Evolutionary conservation across 106 monocot genomes (phyloP), one percentile per base, ranked within the genome.

Genomic region (Dioscorea zingiberensis): DNA sequence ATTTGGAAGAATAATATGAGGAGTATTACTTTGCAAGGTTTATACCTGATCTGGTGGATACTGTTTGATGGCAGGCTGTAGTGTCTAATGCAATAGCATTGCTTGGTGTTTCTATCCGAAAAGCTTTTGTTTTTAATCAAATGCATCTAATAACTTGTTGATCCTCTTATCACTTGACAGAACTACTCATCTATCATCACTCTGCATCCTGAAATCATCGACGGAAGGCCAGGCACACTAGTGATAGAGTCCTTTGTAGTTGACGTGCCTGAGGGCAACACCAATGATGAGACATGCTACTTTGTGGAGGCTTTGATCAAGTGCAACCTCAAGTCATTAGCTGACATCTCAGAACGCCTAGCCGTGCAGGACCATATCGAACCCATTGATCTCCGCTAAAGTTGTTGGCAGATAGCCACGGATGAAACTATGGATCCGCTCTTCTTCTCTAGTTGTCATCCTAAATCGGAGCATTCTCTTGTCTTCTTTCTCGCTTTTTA

Each of bases 241-340:
- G 94, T 94, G 45, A 73, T 94, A 29, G 94, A 94, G 67, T 90
- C 90, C 2, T 94, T 87, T 23, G 77, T 87, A 1, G 94, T 94
- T 5, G 90, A 94, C 71, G 80, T 94, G 19, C 94, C 94, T 0
- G 94, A 90, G 7, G 94, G 90, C 21, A 94, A 94, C 78, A 94
- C 87, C 25, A 64, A 85, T 28, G 94, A 94, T 9, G 94, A 94
- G 69, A 94, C 94, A 0, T 80, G 85, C 71, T 84, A 72, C 68
- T 87, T 94, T 23, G 80, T 90, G 15, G 90, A 94, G 78, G 81
- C 87, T 21, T 55, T 94, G 54, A 84, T 94, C 76, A 87, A 90
- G 69, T 87, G 87, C 80, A 94, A 94, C 76, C 94, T 87, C 64
- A 87, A 87, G 47, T 90, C 86, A 3, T 72, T 94, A 21, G 90